Percentiles rank a stretch among this genome's conserved stretches.
phyloP scores from a whole-genome alignment of 305 asterid species.

The Fraxinus paxiana region DNA sequence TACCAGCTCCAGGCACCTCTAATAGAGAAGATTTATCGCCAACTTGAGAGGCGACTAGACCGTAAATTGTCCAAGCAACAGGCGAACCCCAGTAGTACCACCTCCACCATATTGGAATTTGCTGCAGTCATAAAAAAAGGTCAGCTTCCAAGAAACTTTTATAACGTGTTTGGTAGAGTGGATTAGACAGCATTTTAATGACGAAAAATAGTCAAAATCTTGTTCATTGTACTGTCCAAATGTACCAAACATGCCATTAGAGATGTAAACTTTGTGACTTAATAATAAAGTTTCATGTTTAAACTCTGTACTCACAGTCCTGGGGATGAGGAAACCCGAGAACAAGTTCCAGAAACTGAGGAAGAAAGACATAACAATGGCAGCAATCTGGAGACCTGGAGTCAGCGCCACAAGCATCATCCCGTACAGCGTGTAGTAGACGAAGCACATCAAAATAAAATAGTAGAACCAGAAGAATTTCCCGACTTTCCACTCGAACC shows the following conservation, averaged over 20 bases:
- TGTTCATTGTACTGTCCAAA: not conserved
- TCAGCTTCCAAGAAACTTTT: not conserved
- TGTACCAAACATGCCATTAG: not conserved
- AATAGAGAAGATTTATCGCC: slow-evolving; percentile 28
- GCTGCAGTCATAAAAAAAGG: slow-evolving; percentile 21
- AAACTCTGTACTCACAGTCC: slow-evolving; percentile 24
- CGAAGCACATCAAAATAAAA: slow-evolving; percentile 40
- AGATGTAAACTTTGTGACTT: not conserved
- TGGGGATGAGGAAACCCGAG: slow-evolving; percentile 50
- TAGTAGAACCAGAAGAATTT: slow-evolving; percentile 51
- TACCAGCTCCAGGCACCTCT: slow-evolving; percentile 40
- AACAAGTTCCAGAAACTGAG: slow-evolving; percentile 54
- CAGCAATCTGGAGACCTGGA: slow-evolving; percentile 34
- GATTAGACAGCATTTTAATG: not conserved
- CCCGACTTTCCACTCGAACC: slow-evolving; percentile 39
- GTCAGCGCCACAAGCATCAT: slow-evolving; percentile 60
- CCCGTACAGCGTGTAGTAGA: slow-evolving; percentile 47
- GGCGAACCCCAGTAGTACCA: slow-evolving; percentile 60
- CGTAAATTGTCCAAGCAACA: slow-evolving; percentile 50
- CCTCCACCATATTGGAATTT: slow-evolving; percentile 59
- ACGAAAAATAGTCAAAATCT: not conserved
- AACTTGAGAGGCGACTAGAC: slow-evolving; percentile 37
- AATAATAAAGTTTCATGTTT: not conserved
- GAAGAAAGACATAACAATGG: slow-evolving; percentile 39
- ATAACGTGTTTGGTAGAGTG: not conserved